Evolutionary conservation across 202 grass and related monocot genomes (phyloP).

Genomic region (Brachypodium distachyon): DNA sequence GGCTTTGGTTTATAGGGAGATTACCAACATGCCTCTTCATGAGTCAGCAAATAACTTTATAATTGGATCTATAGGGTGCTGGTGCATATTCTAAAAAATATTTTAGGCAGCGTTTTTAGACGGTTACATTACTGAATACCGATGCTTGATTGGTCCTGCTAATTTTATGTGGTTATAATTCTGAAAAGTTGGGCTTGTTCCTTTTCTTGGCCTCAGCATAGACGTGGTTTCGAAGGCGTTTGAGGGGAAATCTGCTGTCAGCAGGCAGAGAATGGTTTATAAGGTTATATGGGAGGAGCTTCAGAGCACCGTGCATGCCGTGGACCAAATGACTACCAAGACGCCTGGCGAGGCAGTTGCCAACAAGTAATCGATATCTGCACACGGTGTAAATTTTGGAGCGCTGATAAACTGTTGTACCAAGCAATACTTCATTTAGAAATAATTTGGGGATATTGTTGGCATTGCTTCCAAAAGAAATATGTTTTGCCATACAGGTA

Average conservation of each 20-base stretch:
- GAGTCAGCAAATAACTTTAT: neutral
- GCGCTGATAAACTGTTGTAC: neutral
- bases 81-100: neutral
- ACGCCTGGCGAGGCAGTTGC: conserved; percentile 57
- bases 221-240: conserved; percentile 78
- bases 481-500: neutral
- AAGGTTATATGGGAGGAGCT: conserved; percentile 98
- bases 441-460: neutral
- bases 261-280: conserved; percentile 96
- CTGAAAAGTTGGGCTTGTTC: neutral
- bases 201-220: conserved; percentile 46
- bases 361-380: conserved; percentile 1
- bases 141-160: neutral
- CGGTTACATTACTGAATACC: neutral
- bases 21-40: neutral
- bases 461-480: neutral
- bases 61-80: neutral
- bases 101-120: neutral
- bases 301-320: conserved; percentile 77
- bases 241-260: conserved; percentile 72
- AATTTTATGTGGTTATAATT: neutral
- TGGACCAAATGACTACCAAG: conserved; percentile 85
- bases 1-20: too few relatives aligned
- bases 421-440: too few relatives aligned
- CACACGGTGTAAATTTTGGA: neutral